These are phyloP conservation scores for Exophiala lecanii-corni DNA, from an alignment of 2,329 filamentous ascomycete genomes.

Conservation along the genomic window DNA sequence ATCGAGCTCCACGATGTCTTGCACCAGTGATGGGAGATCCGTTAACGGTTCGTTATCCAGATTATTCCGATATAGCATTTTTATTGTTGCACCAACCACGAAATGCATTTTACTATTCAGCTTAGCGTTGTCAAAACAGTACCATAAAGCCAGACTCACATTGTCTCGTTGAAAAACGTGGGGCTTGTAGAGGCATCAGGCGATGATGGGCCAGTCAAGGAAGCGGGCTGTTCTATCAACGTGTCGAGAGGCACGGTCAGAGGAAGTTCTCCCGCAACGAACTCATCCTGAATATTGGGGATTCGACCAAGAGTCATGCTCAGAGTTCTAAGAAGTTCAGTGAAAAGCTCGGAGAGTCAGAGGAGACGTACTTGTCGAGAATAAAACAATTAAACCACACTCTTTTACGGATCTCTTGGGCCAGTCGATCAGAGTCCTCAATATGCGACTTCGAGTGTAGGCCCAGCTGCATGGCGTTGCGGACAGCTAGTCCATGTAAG, in stretches of 20 bases:
- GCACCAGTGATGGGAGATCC: background rate
- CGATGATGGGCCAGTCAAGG: background rate
- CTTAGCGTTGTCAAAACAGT: too few species aligned
- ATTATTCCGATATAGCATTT: too few species aligned
- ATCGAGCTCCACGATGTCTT: background rate
- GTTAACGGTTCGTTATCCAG: background rate
- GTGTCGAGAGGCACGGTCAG: too few species aligned
- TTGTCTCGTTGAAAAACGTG: too few species aligned
- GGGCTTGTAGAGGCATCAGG: background rate
- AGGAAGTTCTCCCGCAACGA: too few species aligned
- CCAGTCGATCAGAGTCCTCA: background rate
- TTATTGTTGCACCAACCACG: too few species aligned
- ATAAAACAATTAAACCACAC: background rate
- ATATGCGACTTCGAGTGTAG: background rate
- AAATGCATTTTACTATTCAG: too few species aligned
- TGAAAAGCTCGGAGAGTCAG: background rate
- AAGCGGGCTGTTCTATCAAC: too few species aligned
- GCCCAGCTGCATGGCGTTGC: background rate
- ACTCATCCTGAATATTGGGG: background rate
- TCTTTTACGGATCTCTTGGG: background rate
- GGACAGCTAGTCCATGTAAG: background rate
- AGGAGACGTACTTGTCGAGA: background rate
- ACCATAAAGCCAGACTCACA: too few species aligned
- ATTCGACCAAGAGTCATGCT: background rate
- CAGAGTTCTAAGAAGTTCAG: background rate